A percentile compares a stretch with the other conserved stretches of the same genome.
Conservation (phyloP, 768 basidiomycete genomes). For the Cubamyces lactineus region DNA sequence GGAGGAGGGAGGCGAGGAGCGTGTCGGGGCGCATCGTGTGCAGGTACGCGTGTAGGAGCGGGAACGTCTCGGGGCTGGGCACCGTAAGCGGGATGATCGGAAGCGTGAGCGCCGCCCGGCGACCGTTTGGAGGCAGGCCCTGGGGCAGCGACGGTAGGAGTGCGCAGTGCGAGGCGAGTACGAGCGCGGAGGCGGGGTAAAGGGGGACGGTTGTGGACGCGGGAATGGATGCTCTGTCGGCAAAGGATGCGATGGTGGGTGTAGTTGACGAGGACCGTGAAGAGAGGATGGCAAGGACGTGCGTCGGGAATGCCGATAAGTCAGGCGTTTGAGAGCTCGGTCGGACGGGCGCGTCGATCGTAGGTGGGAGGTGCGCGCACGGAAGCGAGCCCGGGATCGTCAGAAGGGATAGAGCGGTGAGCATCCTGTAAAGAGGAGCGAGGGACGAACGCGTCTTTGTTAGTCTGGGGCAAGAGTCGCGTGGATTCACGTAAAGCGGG, state of each 20-base stretch:
- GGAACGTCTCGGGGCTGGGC: conserved; percentile 64
- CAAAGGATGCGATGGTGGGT: conserved; percentile 33
- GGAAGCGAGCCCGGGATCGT: conserved; percentile 33
- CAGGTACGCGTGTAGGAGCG: conserved; percentile 61
- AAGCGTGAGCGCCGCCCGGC: conserved; percentile 40
- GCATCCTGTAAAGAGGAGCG: conserved; percentile 23
- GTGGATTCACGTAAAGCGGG: neutral
- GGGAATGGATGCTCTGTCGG: conserved; percentile 25
- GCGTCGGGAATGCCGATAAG: conserved; percentile 11
- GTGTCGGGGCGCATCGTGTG: conserved; percentile 60
- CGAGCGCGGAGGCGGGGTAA: conserved; percentile 69
- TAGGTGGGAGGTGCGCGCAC: conserved; percentile 31
- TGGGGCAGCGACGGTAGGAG: conserved; percentile 59
- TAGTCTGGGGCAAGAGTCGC: neutral
- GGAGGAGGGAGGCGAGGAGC: conserved; percentile 54
- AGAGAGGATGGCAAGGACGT: conserved; percentile 31
- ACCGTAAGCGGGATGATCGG: conserved; percentile 68
- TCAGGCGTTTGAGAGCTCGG: conserved; percentile 28
- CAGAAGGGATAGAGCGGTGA: conserved; percentile 31
- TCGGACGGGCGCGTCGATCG: conserved; percentile 33
- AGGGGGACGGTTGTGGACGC: conserved; percentile 43
- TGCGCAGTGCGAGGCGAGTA: conserved; percentile 72
- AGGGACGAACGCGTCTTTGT: neutral
- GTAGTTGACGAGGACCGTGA: conserved; percentile 35
- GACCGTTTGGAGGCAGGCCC: conserved; percentile 32